phyloP scores from a whole-genome alignment of 2,329 filamentous ascomycete genomes.

The Apiospora marii region DNA sequence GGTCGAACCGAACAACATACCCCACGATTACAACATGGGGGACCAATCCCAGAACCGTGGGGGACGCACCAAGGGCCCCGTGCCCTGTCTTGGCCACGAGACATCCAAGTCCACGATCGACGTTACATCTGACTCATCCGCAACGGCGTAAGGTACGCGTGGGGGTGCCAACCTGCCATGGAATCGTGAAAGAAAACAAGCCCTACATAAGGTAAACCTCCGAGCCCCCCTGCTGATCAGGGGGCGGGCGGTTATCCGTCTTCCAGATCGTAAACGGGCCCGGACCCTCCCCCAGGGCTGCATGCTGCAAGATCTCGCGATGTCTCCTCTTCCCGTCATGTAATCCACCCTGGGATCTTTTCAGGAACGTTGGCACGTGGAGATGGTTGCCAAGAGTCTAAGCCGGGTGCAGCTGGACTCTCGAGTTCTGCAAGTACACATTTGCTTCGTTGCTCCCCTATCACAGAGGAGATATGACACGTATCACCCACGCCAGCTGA shows the following conservation, averaged over 20 bases:
- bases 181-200: neutral
- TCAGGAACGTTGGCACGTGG: neutral
- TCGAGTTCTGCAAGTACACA: neutral
- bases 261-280: neutral
- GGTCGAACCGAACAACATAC: neutral
- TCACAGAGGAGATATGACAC: neutral
- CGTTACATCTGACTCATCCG: neutral
- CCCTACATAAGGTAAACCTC: neutral
- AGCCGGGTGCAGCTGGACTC: neutral
- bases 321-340: neutral
- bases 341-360: neutral
- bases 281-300: neutral
- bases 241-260: neutral
- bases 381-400: neutral
- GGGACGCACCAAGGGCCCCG: neutral
- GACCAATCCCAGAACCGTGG: neutral
- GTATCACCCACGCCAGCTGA: too few species aligned
- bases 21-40: slow-evolving; percentile 11
- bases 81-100: neutral
- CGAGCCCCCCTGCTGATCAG: neutral
- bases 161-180: neutral
- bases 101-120: slow-evolving; percentile 9
- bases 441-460: neutral
- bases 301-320: slow-evolving; percentile 18
- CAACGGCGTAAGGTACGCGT: neutral